These are phyloP conservation scores for Rhododendron ferrugineum DNA, from an alignment of 148 eudicot species.

Conservation along the genomic window DNA sequence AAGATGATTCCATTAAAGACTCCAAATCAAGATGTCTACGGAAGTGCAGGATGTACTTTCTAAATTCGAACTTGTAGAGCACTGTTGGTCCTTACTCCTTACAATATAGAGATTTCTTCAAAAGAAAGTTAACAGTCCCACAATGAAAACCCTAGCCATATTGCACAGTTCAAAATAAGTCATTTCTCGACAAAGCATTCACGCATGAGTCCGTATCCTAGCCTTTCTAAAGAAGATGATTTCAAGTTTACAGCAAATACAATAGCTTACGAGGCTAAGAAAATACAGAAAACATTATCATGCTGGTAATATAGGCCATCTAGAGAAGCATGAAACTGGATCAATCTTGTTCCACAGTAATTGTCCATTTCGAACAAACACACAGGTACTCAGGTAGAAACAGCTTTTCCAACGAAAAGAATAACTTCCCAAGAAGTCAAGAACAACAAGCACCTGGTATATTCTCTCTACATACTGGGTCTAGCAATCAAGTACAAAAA, in stretches of 20 bases:
- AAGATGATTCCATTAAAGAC: neutral
- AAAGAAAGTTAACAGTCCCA: neutral
- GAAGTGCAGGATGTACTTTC: neutral
- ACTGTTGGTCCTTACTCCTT: neutral
- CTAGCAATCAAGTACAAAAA: neutral
- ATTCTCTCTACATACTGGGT: neutral
- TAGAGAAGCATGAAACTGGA: neutral
- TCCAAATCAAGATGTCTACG: neutral
- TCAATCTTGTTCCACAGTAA: neutral
- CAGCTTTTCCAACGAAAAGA: neutral
- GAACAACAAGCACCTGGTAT: neutral
- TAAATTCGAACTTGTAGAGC: neutral
- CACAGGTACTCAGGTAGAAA: neutral
- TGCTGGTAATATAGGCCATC: neutral
- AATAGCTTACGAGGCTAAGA: neutral
- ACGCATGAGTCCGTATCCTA: neutral
- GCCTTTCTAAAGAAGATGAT: neutral
- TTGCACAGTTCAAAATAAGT: neutral
- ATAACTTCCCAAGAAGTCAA: too few species aligned
- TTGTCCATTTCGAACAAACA: neutral
- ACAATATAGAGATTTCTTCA: neutral
- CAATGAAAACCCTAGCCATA: neutral
- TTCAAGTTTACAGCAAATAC: neutral
- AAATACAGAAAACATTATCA: neutral
- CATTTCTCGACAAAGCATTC: neutral